Evolutionary conservation across 75 land plant genomes (phyloP).

Genomic region (Picea sitchensis): DNA sequence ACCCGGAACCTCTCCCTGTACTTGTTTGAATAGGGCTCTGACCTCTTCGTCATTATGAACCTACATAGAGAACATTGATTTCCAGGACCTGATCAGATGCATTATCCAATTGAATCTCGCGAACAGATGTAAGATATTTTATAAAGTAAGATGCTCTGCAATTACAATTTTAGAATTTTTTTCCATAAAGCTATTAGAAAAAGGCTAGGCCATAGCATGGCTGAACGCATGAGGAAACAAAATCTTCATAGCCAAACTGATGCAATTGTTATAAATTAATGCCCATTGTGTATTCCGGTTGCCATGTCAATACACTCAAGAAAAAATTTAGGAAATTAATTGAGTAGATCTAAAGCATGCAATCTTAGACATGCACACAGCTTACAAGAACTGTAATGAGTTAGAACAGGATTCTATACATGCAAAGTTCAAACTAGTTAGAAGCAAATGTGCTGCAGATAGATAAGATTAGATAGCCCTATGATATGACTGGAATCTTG

Average conservation of each 20-base stretch:
- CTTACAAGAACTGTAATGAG: no score
- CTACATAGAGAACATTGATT: constrained; percentile 25
- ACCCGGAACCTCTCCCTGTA: constrained; percentile 99
- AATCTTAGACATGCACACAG: no score
- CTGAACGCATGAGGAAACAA: not conserved
- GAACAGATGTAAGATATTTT: not conserved
- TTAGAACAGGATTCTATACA: no score
- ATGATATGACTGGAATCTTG: not conserved
- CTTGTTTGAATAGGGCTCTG: constrained; percentile 94
- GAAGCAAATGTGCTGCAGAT: not conserved
- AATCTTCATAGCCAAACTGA: not conserved
- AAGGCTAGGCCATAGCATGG: not conserved
- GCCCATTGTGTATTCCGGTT: no score
- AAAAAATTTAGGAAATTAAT: no score
- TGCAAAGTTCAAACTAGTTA: no score
- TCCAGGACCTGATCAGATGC: not conserved
- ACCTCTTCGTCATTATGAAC: constrained; percentile 99
- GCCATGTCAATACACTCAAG: no score
- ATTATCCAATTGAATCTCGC: not conserved
- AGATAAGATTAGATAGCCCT: no score
- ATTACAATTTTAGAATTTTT: not conserved
- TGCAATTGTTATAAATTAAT: not conserved
- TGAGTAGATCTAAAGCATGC: no score
- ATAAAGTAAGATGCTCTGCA: constrained; percentile 2
- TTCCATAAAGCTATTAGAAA: not conserved